Percentiles rank a stretch among this genome's conserved stretches.
Conservation (phyloP, 331 rosid genomes). For the Saraca asoca region DNA sequence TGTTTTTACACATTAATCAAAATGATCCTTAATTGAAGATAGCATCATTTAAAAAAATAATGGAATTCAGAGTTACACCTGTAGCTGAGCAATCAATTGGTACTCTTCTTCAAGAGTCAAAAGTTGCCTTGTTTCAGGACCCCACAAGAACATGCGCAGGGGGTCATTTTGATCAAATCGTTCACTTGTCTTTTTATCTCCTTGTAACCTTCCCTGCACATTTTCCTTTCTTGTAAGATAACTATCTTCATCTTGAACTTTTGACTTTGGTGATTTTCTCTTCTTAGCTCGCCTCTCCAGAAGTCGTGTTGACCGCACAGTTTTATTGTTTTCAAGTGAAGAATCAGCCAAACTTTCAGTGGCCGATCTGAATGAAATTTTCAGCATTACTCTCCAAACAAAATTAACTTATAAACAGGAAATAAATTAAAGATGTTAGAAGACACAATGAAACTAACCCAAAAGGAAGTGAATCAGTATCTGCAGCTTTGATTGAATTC, state of each 20-base stretch:
- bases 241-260: constrained; percentile 40
- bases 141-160: constrained; percentile 59
- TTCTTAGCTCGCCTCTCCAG: constrained; percentile 67
- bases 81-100: constrained; percentile 59
- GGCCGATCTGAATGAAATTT: constrained; percentile 39
- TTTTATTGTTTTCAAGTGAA: constrained; percentile 46
- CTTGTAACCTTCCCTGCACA: constrained; percentile 36
- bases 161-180: constrained; percentile 58
- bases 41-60: constrained; percentile 22
- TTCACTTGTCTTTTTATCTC: constrained; percentile 48
- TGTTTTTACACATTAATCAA: constrained; percentile 47
- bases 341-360: constrained; percentile 38
- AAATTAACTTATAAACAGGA: constrained; percentile 9
- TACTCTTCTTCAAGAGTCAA: constrained; percentile 72
- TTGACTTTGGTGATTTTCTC: constrained; percentile 53
- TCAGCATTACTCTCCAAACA: constrained; percentile 33
- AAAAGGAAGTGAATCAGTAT: constrained; percentile 34
- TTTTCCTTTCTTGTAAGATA: constrained; percentile 39
- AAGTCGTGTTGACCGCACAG: constrained; percentile 64
- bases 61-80: constrained; percentile 48
- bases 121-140: constrained; percentile 73
- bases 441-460: constrained; percentile 40
- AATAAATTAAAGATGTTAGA: constrained; percentile 21
- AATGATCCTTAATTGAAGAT: constrained; percentile 30
- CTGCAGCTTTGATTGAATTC: constrained; percentile 31